Percentiles rank a stretch among this genome's conserved stretches.
Evolutionary conservation across 2,329 filamentous ascomycete species (phyloP).

Genomic region (Akanthomyces uredinophilus): DNA sequence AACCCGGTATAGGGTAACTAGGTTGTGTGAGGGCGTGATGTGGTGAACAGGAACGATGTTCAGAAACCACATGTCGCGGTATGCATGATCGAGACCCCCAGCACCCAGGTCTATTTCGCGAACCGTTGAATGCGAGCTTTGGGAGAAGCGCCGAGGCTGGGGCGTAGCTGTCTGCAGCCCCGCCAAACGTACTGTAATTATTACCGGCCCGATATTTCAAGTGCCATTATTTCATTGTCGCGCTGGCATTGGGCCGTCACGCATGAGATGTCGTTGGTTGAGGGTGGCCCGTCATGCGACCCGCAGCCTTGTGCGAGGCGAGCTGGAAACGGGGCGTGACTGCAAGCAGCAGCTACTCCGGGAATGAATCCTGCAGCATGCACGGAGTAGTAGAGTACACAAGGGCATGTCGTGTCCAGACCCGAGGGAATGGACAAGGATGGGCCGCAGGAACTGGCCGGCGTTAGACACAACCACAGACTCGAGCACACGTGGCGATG

Average conservation of each 20-base stretch:
- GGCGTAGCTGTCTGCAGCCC: no score
- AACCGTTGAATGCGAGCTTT: not conserved
- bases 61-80: not conserved
- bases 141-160: not conserved
- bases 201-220: not conserved
- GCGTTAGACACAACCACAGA: not conserved
- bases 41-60: not conserved
- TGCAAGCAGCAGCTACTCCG: not conserved
- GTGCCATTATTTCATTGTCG: not conserved
- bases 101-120: no score
- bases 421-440: not conserved
- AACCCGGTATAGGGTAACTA: not conserved
- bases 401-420: not conserved
- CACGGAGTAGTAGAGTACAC: not conserved
- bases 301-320: not conserved
- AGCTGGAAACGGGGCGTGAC: not conserved
- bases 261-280: not conserved
- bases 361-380: not conserved
- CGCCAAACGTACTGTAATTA: not conserved
- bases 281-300: not conserved
- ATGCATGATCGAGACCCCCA: not conserved
- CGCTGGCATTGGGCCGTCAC: not conserved
- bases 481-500: not conserved
- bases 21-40: not conserved
- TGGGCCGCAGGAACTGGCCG: not conserved